Percentiles rank a stretch among this genome's conserved stretches.
Conservation (phyloP, 768 basidiomycete species). For the Boletus speciosus region DNA sequence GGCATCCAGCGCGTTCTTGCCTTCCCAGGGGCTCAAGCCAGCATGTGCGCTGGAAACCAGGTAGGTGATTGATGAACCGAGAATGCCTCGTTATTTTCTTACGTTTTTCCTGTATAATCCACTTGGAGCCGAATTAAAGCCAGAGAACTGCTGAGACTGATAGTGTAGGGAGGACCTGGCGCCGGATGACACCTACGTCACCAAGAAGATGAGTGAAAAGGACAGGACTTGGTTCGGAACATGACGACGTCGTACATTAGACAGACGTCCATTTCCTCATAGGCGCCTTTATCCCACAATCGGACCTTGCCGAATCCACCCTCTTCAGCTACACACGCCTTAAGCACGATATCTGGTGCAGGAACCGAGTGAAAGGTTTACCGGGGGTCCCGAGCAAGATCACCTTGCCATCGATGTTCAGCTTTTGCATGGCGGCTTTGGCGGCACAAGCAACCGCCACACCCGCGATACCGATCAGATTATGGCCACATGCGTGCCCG, state of each 20-base stretch:
- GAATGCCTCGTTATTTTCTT: slow-evolving; percentile 10
- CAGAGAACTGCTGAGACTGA: slow-evolving; percentile 61
- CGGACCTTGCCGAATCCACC: slow-evolving; percentile 69
- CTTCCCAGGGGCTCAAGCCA: slow-evolving; percentile 80
- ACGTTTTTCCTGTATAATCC: slow-evolving; percentile 77
- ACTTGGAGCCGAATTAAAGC: slow-evolving; percentile 58
- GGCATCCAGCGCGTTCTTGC: slow-evolving; percentile 79
- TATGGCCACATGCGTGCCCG: slow-evolving; percentile 80
- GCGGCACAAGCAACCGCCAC: slow-evolving; percentile 70
- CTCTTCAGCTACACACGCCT: slow-evolving; percentile 59
- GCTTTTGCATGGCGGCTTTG: slow-evolving; percentile 57
- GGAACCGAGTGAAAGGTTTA: slow-evolving; percentile 21
- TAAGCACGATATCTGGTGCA: background rate
- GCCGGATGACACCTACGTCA: slow-evolving; percentile 72
- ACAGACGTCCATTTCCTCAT: slow-evolving; percentile 73
- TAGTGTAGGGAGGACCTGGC: slow-evolving; percentile 67
- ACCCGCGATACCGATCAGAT: slow-evolving; percentile 74
- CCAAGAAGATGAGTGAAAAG: background rate
- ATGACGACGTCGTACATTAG: slow-evolving; percentile 50
- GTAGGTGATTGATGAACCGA: background rate
- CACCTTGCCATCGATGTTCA: slow-evolving; percentile 64
- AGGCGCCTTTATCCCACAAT: slow-evolving; percentile 68
- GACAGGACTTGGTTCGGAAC: background rate
- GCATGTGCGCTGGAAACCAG: slow-evolving; percentile 62
- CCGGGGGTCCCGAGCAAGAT: slow-evolving; percentile 78